A percentile compares a stretch with the other conserved stretches of the same genome.
Evolutionary conservation across 345 rosid species (phyloP).

Genomic region (Angophora floribunda): DNA sequence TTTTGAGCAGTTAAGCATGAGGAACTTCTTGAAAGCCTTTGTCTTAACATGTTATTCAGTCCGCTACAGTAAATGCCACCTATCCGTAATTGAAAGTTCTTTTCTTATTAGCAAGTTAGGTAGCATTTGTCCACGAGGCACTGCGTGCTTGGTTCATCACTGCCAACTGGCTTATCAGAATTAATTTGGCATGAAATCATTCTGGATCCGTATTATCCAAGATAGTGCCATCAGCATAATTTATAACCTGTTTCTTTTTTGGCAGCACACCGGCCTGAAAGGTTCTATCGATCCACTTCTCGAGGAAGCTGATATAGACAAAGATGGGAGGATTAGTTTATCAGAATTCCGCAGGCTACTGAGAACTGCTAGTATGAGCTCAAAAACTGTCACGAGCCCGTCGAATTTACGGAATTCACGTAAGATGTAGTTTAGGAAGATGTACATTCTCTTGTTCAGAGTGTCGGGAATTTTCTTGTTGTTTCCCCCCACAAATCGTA

Average conservation of each 20-base stretch:
- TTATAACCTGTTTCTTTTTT: neutral
- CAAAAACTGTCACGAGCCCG: slow-evolving; percentile 15
- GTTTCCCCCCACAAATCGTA: neutral
- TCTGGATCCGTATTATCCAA: neutral
- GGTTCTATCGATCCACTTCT: slow-evolving; percentile 44
- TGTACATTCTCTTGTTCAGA: neutral
- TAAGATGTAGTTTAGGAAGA: neutral
- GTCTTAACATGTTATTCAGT: neutral
- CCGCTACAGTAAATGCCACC: neutral
- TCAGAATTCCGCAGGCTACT: slow-evolving; percentile 38
- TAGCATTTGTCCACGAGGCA: neutral
- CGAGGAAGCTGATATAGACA: slow-evolving; percentile 49
- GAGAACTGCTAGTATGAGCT: slow-evolving; percentile 40
- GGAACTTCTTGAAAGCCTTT: neutral
- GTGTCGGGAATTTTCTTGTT: neutral
- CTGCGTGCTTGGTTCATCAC: neutral
- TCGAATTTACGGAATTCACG: neutral
- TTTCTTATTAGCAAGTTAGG: neutral
- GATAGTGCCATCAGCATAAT: neutral
- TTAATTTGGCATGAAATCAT: neutral
- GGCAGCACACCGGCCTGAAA: slow-evolving; percentile 37
- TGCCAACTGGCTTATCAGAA: neutral
- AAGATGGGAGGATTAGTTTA: slow-evolving; percentile 40
- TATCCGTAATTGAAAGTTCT: neutral
- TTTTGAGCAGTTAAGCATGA: neutral